A percentile compares a stretch with the other conserved stretches of the same genome.
Conservation (phyloP, 495 filamentous ascomycete genomes). For the Penicillium goetzii region DNA sequence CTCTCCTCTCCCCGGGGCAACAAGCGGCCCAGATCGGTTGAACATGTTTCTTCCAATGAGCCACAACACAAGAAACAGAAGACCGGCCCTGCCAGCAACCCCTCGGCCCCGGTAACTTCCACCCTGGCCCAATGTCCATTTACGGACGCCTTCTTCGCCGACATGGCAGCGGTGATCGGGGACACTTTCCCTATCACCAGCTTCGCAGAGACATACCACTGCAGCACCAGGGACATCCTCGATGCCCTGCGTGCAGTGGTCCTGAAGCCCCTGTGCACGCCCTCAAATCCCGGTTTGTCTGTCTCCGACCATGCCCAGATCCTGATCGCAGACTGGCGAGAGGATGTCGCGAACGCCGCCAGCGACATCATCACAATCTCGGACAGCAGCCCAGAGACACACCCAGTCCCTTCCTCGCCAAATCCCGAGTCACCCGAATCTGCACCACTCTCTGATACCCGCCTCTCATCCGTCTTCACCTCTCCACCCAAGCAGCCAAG, state of each 20-base stretch:
- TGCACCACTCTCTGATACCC: not conserved
- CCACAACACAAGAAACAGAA: not conserved
- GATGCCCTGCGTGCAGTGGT: conserved; percentile 25
- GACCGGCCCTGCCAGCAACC: not conserved
- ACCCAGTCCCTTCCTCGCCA: not conserved
- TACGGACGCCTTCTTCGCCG: conserved; percentile 27
- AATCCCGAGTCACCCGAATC: not conserved
- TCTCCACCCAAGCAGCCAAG: not conserved
- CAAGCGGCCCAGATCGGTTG: not conserved
- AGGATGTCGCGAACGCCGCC: not conserved
- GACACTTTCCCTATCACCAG: conserved; percentile 24
- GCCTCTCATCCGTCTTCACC: not conserved
- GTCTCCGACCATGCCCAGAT: conserved; percentile 19
- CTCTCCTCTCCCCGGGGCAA: not conserved
- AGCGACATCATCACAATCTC: not conserved
- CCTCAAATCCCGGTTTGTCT: conserved; percentile 7
- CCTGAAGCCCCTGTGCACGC: conserved; percentile 18
- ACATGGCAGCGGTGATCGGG: conserved; percentile 22
- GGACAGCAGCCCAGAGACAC: not conserved
- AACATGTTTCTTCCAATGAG: not conserved
- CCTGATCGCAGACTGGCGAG: conserved; percentile 24
- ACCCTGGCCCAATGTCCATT: conserved; percentile 1
- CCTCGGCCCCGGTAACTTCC: not conserved
- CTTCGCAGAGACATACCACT: conserved; percentile 26
- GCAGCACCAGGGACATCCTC: conserved; percentile 17